Percentiles rank a stretch among this genome's conserved stretches.
phyloP scores from a whole-genome alignment of 805 yeast genomes.

The Komagataella mondaviorum region DNA sequence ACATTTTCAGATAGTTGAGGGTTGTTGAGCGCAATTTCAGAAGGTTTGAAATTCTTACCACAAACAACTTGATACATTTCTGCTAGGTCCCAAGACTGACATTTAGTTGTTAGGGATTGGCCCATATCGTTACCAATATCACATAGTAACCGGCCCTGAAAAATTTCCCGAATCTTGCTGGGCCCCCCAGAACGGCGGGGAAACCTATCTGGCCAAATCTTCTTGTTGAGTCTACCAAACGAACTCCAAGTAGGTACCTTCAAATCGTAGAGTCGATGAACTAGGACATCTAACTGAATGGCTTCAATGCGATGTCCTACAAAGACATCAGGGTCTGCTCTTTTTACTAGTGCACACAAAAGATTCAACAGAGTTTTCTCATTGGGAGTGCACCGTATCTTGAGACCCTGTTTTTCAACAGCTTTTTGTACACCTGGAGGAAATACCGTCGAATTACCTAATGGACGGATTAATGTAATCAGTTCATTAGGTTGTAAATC shows the following conservation, averaged over 20 bases:
- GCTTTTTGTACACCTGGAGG: constrained; percentile 66
- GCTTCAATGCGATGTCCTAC: constrained; percentile 81
- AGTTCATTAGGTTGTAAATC: constrained; percentile 44
- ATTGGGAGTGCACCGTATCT: constrained; percentile 46
- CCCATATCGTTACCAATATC: constrained; percentile 95
- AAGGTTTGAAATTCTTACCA: constrained; percentile 40
- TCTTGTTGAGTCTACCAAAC: constrained; percentile 72
- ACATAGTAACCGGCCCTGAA: constrained; percentile 79
- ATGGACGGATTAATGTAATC: constrained; percentile 71
- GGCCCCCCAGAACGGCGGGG: constrained; percentile 28
- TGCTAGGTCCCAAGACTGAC: constrained; percentile 87
- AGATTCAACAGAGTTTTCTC: constrained; percentile 67
- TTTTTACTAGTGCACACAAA: constrained; percentile 56
- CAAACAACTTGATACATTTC: constrained; percentile 86
- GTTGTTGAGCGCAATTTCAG: constrained; percentile 64
- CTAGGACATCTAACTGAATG: constrained; percentile 63
- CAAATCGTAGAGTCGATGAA: constrained; percentile 69
- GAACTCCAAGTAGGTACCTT: constrained; percentile 67
- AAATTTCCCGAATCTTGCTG: constrained; percentile 44
- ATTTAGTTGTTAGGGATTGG: constrained; percentile 77
- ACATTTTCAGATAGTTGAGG: constrained; percentile 58
- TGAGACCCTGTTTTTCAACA: constrained; percentile 40
- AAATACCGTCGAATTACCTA: constrained; percentile 40
- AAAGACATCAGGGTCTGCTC: constrained; percentile 81
- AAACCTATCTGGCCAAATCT: constrained; percentile 64